Evolutionary conservation across 768 basidiomycete genomes (phyloP).

Genomic region (Clitopilus passeckerianus): DNA sequence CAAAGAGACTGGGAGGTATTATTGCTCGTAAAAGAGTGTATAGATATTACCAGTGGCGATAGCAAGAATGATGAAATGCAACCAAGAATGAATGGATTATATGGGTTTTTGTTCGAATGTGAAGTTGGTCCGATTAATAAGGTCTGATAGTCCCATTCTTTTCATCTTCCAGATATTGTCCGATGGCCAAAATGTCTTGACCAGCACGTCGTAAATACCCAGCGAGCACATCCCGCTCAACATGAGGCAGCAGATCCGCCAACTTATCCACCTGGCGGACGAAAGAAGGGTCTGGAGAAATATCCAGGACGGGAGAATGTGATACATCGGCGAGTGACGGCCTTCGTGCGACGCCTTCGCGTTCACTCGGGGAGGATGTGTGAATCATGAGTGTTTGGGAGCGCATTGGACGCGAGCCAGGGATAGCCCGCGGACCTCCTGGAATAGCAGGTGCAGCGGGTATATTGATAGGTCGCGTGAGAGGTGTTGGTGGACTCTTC

Average conservation of each 20-base stretch:
- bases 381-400: conserved; percentile 60
- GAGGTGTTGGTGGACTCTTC: conserved; percentile 14
- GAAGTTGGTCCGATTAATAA: neutral
- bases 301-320: conserved; percentile 26
- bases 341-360: conserved; percentile 26
- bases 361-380: conserved; percentile 17
- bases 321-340: conserved; percentile 32
- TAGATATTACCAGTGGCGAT: neutral
- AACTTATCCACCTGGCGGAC: conserved; percentile 67
- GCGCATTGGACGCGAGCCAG: conserved; percentile 49
- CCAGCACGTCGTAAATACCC: conserved; percentile 72
- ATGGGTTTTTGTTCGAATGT: neutral
- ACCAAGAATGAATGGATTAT: conserved; percentile 2
- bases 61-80: neutral
- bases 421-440: conserved; percentile 70
- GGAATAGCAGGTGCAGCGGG: conserved; percentile 50
- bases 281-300: conserved; percentile 49
- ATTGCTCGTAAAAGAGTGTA: neutral
- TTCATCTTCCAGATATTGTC: conserved; percentile 81
- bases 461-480: conserved; percentile 27
- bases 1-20: neutral
- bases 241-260: conserved; percentile 65
- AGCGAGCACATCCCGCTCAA: conserved; percentile 60
- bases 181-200: conserved; percentile 81
- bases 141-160: conserved; percentile 57